Evolutionary conservation across 2,329 filamentous ascomycete species (phyloP).

Genomic region (Cytospora piceicola): DNA sequence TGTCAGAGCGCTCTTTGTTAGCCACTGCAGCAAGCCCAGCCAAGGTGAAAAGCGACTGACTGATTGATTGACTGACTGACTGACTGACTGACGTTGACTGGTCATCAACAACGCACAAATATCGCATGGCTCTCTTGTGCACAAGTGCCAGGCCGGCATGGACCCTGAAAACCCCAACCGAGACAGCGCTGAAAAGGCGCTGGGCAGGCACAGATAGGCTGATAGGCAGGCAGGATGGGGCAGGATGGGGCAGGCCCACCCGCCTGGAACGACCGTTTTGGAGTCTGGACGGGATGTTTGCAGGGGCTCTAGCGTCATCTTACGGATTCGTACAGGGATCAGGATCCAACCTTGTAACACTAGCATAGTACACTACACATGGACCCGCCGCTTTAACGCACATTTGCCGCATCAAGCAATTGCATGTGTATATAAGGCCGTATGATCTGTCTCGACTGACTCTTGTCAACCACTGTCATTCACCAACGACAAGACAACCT

Average conservation of each 20-base stretch:
- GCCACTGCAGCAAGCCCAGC: too few species aligned
- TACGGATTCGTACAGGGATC: conserved; percentile 2
- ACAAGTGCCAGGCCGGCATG: background rate
- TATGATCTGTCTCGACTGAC: background rate
- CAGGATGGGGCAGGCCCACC: background rate
- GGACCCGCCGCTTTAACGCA: conserved; percentile 9
- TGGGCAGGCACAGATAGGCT: background rate
- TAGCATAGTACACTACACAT: too few species aligned
- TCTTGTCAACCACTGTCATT: background rate
- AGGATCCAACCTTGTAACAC: background rate
- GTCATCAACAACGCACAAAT: background rate
- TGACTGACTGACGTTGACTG: background rate
- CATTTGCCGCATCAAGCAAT: conserved; percentile 19
- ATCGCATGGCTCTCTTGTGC: background rate
- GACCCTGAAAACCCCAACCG: background rate
- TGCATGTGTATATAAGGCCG: conserved; percentile 18
- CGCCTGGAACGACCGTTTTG: background rate
- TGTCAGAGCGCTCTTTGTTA: background rate
- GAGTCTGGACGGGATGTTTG: background rate
- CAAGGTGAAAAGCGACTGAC: background rate
- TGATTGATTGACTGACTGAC: background rate
- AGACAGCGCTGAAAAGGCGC: background rate
- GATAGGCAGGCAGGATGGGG: background rate
- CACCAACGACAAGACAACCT: background rate
- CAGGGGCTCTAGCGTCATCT: conserved; percentile 1